Base-by-base conservation (phyloP, 768 basidiomycete genomes). In the Calocera cornea region DNA sequence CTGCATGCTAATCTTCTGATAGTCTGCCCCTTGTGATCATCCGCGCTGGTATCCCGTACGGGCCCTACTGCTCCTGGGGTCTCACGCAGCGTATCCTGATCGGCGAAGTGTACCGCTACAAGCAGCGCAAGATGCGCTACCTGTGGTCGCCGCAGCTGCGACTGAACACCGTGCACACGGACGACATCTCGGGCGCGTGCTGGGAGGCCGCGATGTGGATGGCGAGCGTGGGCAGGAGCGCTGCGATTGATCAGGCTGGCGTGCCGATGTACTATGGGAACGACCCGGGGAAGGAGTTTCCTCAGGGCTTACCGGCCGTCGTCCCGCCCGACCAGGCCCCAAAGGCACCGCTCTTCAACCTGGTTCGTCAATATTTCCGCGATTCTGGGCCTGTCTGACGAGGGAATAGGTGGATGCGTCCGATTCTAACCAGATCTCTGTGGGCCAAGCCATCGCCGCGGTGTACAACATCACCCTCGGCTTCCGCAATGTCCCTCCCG, bases 171-270 rank as follows among this genome's bases (percentile, higher is more conserved):
- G 78, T 92, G 44, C 92, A 94, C 73, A 78, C 85, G 19, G 86
- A 87, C 12, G 92, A 94, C 72, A 81, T 93, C 63, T 86, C 87
- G n/a, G 86, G 86, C 24, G 88, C 83, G 22, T 74, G 86, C 66
- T 91, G 87, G 87, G 83, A 89, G 27, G 87, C 82, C 66, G 88
- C 90, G 14, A 75, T 83, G 54, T 94, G 92, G 92, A 89, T 92
- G 66, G 80, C 79, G 14, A 73, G 79, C 27, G 76, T 83, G 7
- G 88, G 88, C 65, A 83, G 90, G 34, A 78, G 79, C 65, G 80
- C 87, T 64, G 91, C 89, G 0, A 78, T 89, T 70, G 74, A 77
- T 3, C 54, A 82, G 36, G 90, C 90, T 0, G 89, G 89, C 34
- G 88, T 88, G 72, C 80, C 79, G 54, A 84, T 90, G 38, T 69